Evolutionary conservation across 2,329 filamentous ascomycete species (phyloP), one percentile per base, ranked within the genome.

Genomic region (Fusarium musae): DNA sequence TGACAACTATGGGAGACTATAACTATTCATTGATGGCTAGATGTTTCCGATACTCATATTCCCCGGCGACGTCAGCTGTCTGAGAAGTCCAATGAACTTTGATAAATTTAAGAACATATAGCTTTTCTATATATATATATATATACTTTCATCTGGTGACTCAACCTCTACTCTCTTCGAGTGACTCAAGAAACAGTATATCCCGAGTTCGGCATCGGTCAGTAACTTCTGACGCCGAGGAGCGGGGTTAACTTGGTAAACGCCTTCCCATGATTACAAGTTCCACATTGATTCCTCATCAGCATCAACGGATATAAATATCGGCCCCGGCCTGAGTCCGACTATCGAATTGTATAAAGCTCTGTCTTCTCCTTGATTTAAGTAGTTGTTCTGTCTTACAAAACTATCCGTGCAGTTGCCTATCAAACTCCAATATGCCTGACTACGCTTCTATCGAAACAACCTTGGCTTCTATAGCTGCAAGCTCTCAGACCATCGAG

Each of bases 391-490:
- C 16, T 12, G 3, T 1, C 10, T 21, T 26, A 26, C 4, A 37
- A 37, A 37, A 37, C 9, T 16, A 9, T 32, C 9, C 26, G 21
- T 16, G 30, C 39, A 13, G 6, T 10, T 46, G 5, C 23, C 39
- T 11, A 7, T 5, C 36, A 9, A 47, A 26, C 16, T 16, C 16
- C 46, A 64, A 37, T 9, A 77, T 77, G 75, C 36, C 69, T 19
- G 61, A 76, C 32, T 56, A 73, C 32, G 60, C 65, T 6, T 43
- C 47, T 9, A 77, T 82, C n/a, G 73, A 81, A n/a, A 75, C 65
- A n/a, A 75, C 79, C 19, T 59, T 82, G 36, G 72, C 73, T 39
- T 81, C 80, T 26, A 52, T 82, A 58, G 52, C 73, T 44, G 80
- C 80, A 21, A 76, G 69, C 50, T 64, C 77, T 17, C 56, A 59